A percentile compares a stretch with the other conserved stretches of the same genome.
phyloP scores from a whole-genome alignment of 2,329 filamentous ascomycete genomes.

The Penicillium sclerotigenum region DNA sequence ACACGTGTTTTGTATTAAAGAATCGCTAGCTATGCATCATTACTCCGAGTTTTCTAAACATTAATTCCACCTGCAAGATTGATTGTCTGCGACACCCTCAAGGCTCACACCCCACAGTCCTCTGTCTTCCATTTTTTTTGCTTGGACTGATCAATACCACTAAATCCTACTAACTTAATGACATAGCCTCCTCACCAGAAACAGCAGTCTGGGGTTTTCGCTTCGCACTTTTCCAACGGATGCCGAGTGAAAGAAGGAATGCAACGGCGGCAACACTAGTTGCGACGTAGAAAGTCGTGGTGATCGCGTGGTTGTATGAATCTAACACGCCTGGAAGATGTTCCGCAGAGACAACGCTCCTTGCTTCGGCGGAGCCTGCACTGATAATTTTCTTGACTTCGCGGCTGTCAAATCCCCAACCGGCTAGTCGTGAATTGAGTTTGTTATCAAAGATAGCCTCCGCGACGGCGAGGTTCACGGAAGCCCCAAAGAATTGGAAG shows the following conservation, averaged over 20 bases:
- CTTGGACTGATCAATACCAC: neutral
- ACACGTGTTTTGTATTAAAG: too few species aligned
- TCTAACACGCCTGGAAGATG: neutral
- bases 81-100: neutral
- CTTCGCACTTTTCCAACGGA: neutral
- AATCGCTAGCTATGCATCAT: neutral
- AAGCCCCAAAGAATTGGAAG: neutral
- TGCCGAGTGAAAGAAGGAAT: neutral
- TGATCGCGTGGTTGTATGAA: neutral
- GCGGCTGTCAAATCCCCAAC: neutral
- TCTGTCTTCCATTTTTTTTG: neutral
- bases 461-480: neutral
- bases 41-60: neutral
- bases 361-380: neutral
- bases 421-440: neutral
- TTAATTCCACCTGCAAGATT: neutral
- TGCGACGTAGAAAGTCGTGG: neutral
- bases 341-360: neutral
- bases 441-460: neutral
- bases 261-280: neutral
- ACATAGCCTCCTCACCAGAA: neutral
- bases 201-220: neutral
- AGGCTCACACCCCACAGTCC: neutral
- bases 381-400: neutral
- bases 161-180: neutral